Base-by-base conservation (phyloP, 192 early-diverging fungal genomes). In the Coemansia sp. region DNA sequence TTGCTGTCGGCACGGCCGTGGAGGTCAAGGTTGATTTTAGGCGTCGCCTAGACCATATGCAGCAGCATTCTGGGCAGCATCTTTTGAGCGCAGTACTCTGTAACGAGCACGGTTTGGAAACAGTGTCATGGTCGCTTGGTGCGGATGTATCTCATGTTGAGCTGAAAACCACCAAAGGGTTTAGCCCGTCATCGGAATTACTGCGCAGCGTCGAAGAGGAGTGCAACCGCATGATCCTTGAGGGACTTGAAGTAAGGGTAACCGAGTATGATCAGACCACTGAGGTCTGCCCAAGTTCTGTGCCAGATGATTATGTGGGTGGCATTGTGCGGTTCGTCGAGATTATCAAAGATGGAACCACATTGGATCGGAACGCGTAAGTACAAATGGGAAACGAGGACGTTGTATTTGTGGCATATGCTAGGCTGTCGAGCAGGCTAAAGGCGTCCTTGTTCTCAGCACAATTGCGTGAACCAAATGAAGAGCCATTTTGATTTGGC, bases 61-160 rank as follows among this genome's bases (percentile, higher is more conserved):
- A 91, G 66, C 91, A 90, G 69, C 91, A 92, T 62, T 85, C 82
- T 8, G 70, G 63, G 23, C 91, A 92, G 57, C 91, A 92, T 63
- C 70, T 92, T 36, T 66, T 92, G 11, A 88, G 86, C 64, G 91
- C 88, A 1, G 61, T 90, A 25, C 78, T 89, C 19, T 87, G 87
- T 62, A 76, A 73, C 19, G 83, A 86, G 52, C 86, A 81, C 61
- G 73, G 82, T 5, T 75, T 86, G n/a, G 69, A 83, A 20, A 92
- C 91, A 0, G 78, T 88, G 20, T 86, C 86, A 13, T 92, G 90
- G 86, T 79, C 67, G 23, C 74, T 90, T 42, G 88, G 86, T 20
- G 78, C 71, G 9, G 84, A 75, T 2, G 57, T 64, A 14, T 85
- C 78, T 48, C 86, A 87, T 78, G 81, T 91, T 0, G 90, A 91